Percentiles rank a stretch among this genome's conserved stretches.
These are phyloP conservation scores for Mycena albidolilacea DNA, from an alignment of 768 basidiomycete species.

Conservation along the genomic window DNA sequence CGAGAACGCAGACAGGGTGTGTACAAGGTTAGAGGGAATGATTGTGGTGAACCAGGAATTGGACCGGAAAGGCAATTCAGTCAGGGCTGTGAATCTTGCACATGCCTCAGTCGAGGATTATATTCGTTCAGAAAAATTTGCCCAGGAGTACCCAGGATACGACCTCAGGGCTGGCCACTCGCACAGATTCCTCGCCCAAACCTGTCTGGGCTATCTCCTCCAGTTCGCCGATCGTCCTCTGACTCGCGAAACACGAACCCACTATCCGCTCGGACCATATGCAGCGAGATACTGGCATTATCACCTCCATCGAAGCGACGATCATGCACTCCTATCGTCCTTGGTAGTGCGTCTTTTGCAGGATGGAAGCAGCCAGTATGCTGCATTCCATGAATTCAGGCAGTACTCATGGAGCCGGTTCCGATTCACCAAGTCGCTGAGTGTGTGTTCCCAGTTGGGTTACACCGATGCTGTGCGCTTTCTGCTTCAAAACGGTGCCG, in stretches of 20 bases:
- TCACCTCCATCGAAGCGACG: not conserved
- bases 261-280: not conserved
- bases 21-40: not conserved
- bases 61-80: no score
- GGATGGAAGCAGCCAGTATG: not conserved
- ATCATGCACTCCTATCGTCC: not conserved
- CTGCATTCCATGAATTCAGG: not conserved
- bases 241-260: not conserved
- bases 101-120: not conserved
- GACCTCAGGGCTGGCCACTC: not conserved
- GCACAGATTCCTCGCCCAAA: not conserved
- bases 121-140: not conserved
- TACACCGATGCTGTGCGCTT: not conserved
- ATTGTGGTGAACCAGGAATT: not conserved
- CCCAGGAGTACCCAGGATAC: not conserved
- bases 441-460: not conserved
- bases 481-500: not conserved
- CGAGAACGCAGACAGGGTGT: not conserved
- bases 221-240: not conserved
- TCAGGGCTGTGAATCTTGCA: not conserved
- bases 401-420: no score
- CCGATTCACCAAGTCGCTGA: not conserved
- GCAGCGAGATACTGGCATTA: not conserved
- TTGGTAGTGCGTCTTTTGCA: not conserved
- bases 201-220: not conserved